Evolutionary conservation across 257 asterid genomes (phyloP), one percentile per base, ranked within the genome.

Genomic region (Przewalskia tangutica): DNA sequence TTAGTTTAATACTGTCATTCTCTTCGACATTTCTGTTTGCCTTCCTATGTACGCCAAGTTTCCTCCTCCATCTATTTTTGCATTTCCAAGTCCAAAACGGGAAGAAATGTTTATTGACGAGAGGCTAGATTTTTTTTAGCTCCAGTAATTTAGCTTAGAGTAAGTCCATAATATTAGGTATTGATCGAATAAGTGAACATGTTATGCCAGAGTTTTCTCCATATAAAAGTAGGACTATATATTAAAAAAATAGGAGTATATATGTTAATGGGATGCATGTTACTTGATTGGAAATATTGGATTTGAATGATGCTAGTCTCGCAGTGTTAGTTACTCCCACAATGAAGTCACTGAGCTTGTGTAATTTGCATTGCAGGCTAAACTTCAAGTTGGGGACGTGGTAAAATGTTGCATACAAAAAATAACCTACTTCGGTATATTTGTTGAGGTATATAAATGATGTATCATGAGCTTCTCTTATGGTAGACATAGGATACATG

Each of bases 381-480:
- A 85, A 79, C 89, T 95, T 81, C 91, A 85, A 68, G 90, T 94
- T 38, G 99, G 99, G 81, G 99, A 95, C 85, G 87, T 95, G 44
- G 92, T 95, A 84, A 93, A 91, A 90, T 92, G 99, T 68, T 84
- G 93, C 87, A 94, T 95, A 79, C 94, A 83, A 82, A 95, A 95
- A 90, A 94, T 93, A 46, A 92, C 99, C 50, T 95, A 95, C 82
- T 92, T 93, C 40, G 99, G 98, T 23, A 84, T 95, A 86, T 95
- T 95, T 83, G 99, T 94, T 46, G 98, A 93, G 98, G 99, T 95
- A 90, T 84, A 82, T 79, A 54, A 18, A 4, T 78, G 68, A 60
- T 32, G 6, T 51, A 13, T 5, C 59, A 14, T 46, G 83, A 82
- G 27, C 56, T 46, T 82, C 79, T 23, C 7, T 27, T 27, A 55